A percentile compares a stretch with the other conserved stretches of the same genome.
phyloP scores from a whole-genome alignment of 352 stramenopile species.

The Phytophthora brassicae region DNA sequence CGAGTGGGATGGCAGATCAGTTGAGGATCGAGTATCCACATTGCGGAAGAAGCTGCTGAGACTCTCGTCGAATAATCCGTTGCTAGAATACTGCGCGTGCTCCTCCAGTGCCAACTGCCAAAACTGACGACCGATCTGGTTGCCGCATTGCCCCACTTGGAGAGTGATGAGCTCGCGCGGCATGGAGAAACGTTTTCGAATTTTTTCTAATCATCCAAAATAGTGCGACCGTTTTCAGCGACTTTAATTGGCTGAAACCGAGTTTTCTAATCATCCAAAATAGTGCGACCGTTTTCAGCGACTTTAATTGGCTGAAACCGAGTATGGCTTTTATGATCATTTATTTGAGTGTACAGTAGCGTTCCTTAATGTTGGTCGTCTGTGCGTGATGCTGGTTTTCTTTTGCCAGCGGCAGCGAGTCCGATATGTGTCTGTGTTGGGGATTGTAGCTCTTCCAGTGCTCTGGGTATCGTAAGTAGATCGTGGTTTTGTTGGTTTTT shows the following conservation, averaged over 20 bases:
- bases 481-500: neutral
- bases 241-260: too few species aligned
- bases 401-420: neutral
- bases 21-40: conserved; percentile 68
- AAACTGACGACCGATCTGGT: conserved; percentile 93
- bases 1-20: conserved; percentile 50
- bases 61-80: conserved; percentile 81
- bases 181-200: too few species aligned
- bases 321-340: too few species aligned
- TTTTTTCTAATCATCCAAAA: too few species aligned
- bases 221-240: too few species aligned
- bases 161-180: conserved; percentile 87
- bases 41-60: conserved; percentile 94
- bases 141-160: conserved; percentile 94
- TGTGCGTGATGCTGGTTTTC: neutral
- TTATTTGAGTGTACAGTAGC: too few species aligned
- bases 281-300: too few species aligned
- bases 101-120: conserved; percentile 91
- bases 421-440: neutral
- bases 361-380: too few species aligned
- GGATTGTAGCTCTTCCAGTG: too few species aligned
- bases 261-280: too few species aligned
- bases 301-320: too few species aligned
- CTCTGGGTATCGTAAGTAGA: neutral
- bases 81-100: conserved; percentile 73